Percentiles rank a stretch among this genome's conserved stretches.
Conservation (phyloP, 257 asterid species). For the Haberlea rhodopensis region DNA sequence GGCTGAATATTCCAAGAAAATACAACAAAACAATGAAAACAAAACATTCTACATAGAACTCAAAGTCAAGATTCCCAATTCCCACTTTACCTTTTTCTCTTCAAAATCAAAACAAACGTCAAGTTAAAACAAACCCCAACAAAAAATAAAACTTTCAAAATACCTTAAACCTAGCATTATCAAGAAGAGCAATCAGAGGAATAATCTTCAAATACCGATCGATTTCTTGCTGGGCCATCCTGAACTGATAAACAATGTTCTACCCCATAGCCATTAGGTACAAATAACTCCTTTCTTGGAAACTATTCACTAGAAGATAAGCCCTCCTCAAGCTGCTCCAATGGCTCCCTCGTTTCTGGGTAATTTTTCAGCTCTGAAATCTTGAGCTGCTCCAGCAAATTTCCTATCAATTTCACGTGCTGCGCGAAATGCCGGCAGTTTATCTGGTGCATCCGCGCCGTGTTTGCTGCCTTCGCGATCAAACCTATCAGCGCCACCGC, state of each 20-base stretch:
- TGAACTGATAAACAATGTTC: constrained; percentile 78
- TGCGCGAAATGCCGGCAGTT: constrained; percentile 68
- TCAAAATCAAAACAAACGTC: constrained; percentile 10
- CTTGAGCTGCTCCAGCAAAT: constrained; percentile 74
- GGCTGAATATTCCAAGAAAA: too few species aligned
- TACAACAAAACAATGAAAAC: constrained; percentile 14
- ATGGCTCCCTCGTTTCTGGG: constrained; percentile 76
- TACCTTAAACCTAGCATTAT: constrained; percentile 69
- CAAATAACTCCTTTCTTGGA: constrained; percentile 71
- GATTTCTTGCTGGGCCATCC: constrained; percentile 73
- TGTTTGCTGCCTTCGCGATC: constrained; percentile 62
- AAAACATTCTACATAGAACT: not conserved
- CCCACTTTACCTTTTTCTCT: constrained; percentile 23
- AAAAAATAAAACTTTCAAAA: constrained; percentile 1
- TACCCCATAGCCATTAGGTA: constrained; percentile 86
- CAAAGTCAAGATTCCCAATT: constrained; percentile 9
- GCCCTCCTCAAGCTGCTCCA: constrained; percentile 77
- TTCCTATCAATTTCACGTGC: constrained; percentile 72
- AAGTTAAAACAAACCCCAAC: constrained; percentile 17
- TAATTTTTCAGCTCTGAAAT: constrained; percentile 55
- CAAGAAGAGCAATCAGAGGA: constrained; percentile 72
- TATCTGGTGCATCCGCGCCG: constrained; percentile 63
- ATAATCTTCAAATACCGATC: constrained; percentile 74
- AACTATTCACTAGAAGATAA: constrained; percentile 61
- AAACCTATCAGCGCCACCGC: constrained; percentile 52